phyloP scores from a whole-genome alignment of 2,329 filamentous ascomycete species.

The Cladorrhinum sp. region DNA sequence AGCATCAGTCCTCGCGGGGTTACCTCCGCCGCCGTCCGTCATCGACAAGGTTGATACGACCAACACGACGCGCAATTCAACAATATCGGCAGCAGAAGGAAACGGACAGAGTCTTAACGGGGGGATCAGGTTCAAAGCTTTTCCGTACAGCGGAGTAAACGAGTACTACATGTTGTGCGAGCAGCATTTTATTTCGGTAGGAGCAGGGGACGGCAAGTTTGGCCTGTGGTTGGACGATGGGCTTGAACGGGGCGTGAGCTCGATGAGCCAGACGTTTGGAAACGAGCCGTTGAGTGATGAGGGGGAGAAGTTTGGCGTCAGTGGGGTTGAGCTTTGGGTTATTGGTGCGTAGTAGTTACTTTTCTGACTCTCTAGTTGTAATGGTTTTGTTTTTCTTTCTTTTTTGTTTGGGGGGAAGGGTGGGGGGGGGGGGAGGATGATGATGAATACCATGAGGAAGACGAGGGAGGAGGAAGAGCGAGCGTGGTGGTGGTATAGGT shows the following conservation, averaged over 20 bases:
- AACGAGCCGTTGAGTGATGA: constrained; percentile 93
- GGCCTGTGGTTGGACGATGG: constrained; percentile 90
- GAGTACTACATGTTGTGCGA: constrained; percentile 97
- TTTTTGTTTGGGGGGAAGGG: too few relatives aligned
- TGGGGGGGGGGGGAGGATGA: neutral
- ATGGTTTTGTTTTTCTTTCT: neutral
- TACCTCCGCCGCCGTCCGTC: constrained; percentile 65
- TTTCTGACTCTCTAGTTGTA: too few relatives aligned
- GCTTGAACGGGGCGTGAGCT: constrained; percentile 79
- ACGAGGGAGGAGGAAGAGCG: too few relatives aligned
- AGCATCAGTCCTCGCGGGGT: constrained; percentile 61
- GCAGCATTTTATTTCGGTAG: constrained; percentile 76
- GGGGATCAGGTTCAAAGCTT: constrained; percentile 90
- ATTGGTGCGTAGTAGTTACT: constrained; percentile 69
- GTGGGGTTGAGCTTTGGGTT: constrained; percentile 93
- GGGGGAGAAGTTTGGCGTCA: constrained; percentile 83
- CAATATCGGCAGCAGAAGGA: constrained; percentile 32
- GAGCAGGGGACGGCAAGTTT: constrained; percentile 84
- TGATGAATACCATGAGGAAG: too few relatives aligned
- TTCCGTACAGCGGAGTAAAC: constrained; percentile 92
- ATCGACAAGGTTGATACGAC: constrained; percentile 44
- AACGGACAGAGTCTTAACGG: neutral
- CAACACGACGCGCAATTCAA: constrained; percentile 41
- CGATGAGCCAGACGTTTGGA: constrained; percentile 83
- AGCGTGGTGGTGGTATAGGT: too few relatives aligned